Evolutionary conservation across 108 stramenopile genomes (phyloP), one percentile per base, ranked within the genome.

Genomic region (Stephanodiscus minutulus): DNA sequence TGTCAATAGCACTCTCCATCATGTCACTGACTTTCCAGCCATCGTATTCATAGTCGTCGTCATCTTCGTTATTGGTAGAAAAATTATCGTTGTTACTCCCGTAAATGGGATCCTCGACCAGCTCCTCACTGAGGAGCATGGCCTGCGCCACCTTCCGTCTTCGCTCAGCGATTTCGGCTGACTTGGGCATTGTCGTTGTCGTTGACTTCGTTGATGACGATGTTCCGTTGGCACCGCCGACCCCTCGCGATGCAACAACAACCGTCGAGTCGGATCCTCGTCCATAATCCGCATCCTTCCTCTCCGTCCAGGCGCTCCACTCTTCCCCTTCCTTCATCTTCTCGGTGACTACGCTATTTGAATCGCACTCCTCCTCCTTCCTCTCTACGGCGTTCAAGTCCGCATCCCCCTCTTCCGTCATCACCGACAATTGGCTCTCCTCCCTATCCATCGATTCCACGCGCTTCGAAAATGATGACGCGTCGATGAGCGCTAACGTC

Each of bases 51-150:
- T 65, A 1, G 29, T 1, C 47, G 18, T 50, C 27, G 29, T 27
- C 65, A 9, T 33, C 10, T n/a, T 49, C 65, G 2, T 35, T n/a
- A 22, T 60, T 36, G 35, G 0, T 53, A 24, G 44, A 44, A 33
- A 41, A 15, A 11, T 56, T 41, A 20, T 37, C 50, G 7, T 7
- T 15, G 10, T 35, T 35, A 39, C 36, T 50, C 29, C 44, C 47
- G 7, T 24, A 33, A 47, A 80, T 58, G 21, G 72, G 72, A 64
- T 80, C 79, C 39, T 80, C 61, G 5, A 80, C 79, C 72, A 80
- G 62, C 49, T 73, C 72, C 17, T 72, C 66, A 61, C 79, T 80
- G 54, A 73, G 55, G 24, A 80, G 49, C 79, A 80, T 80, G 21
- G 79, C 79, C 44, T 73, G 72, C 5, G 79, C 79, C 18, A 68